Conservation (phyloP, 1,284 basidiomycete species). For the Golubevia sp. region DNA sequence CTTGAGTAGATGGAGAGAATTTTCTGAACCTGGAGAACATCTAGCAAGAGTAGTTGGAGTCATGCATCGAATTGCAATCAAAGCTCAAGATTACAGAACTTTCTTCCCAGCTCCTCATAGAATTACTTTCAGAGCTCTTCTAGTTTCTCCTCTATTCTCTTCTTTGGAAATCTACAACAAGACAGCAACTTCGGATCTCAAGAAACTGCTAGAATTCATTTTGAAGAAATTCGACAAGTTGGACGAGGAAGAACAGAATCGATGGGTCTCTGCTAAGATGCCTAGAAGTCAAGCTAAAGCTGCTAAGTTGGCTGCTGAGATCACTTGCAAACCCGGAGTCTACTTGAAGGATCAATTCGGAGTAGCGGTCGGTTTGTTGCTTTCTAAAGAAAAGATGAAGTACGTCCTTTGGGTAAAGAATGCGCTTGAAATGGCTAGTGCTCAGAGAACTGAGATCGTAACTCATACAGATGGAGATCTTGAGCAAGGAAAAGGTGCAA, state of each 20-base stretch:
- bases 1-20: conserved; percentile 46
- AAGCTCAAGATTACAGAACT: conserved; percentile 30
- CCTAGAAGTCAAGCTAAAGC: conserved; percentile 27
- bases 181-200: conserved; percentile 25
- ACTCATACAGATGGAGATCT: conserved; percentile 10
- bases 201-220: conserved; percentile 43
- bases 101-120: conserved; percentile 41
- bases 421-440: conserved; percentile 46
- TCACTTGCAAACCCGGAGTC: conserved; percentile 36
- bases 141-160: conserved; percentile 5
- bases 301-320: conserved; percentile 33
- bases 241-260: conserved; percentile 31
- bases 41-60: conserved; percentile 43
- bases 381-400: conserved; percentile 46
- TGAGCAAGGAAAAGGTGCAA: not conserved
- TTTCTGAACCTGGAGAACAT: conserved; percentile 28
- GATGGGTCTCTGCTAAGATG: conserved; percentile 37
- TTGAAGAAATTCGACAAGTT: conserved; percentile 48
- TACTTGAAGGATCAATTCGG: conserved; percentile 40
- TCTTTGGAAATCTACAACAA: conserved; percentile 11
- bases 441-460: conserved; percentile 32
- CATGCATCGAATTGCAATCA: conserved; percentile 51
- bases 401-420: conserved; percentile 52
- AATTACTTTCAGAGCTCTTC: conserved; percentile 19
- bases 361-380: conserved; percentile 48